Evolutionary conservation across 2,329 filamentous ascomycete species (phyloP), one percentile per base, ranked within the genome.

Genomic region (Ophiocordyceps sinensis): DNA sequence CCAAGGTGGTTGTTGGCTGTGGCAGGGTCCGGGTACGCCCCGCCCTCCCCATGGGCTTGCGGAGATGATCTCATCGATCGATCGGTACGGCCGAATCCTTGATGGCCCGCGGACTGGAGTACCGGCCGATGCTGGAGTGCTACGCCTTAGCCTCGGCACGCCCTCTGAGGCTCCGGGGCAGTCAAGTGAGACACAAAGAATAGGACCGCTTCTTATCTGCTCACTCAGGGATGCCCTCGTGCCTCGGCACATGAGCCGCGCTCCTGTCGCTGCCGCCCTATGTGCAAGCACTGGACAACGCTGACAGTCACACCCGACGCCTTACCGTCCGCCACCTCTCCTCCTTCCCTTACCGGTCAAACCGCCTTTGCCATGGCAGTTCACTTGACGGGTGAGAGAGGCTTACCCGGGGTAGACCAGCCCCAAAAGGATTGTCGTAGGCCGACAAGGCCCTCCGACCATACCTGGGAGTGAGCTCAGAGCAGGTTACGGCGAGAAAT

Each of bases 301-400:
- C 9, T 23, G 37, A 36, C 21, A 32, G 39, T 41, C 39, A 36
- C 34, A 23, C 23, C 31, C 39, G 28, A 15, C 32, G 8, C 12
- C 15, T 29, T 13, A 19, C 23, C 15, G 29, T 17, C 8, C n/a
- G 19, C 15, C 21, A 3, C 26, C n/a, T 23, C 26, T 15, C 39
- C 39, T 41, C 39, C 39, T 41, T 36, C 39, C 39, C n/a, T 36
- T 41, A 29, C 28, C 13, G 39, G 39, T 4, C 23, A 36, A 36
- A 41, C 3, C 21, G 3, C 13, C 23, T 15, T 15, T 21, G 8
- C 15, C 17, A 30, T 5, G 13, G 26, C 6, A 30, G n/a, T 15
- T 15, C 15, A 35, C 32, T 4, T 8, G 14, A 15, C 17, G 32
- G 15, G 3, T 17, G 9, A 35, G 32, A 35, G 23, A 26, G 23